Evolutionary conservation across 75 land plant species (phyloP), one percentile per base, ranked within the genome.

Genomic region (Pseudotsuga menziesii): DNA sequence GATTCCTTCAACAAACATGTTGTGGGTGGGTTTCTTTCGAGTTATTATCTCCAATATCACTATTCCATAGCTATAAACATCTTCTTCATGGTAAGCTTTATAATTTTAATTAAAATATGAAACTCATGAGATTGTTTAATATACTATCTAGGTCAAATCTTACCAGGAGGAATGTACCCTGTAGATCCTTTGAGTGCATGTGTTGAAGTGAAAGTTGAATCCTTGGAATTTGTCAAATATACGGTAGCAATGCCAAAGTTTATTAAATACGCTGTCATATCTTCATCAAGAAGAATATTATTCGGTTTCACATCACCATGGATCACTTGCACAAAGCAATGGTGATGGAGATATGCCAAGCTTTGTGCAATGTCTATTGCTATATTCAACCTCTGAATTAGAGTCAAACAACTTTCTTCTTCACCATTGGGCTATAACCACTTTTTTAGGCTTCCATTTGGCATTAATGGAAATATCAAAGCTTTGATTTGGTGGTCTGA

Each of bases 401-500:
- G 25, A 20, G 14, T 52, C 26, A 77, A 16, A 48, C 54, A 48
- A 29, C 14, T 25, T 4, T 35, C 17, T 39, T 20, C 26, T 55
- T 29, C 11, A 19, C 41, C 80, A 32, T 44, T 27, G 20, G 67
- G 23, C 27, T 80, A 35, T 71, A 83, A 20, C 36, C 56, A 72
- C 2, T 61, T 61, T 14, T 77, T 76, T 58, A 87, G 75, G 54
- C 75, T 80, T 20, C 88, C 88, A 9, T 87, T 83, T 2, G 83
- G 76, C 85, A 83, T 81, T 78, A 73, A 80, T 69, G 84, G 79
- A 12, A 80, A 63, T 22, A 87, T 83, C 29, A 87, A 78, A 55
- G 85, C 88, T 58, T 78, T 83, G 77, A 84, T 27, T n/a, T 83
- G 83, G 13, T 75, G 81, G 13, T 32, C 61, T 8, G 74, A 69